Base-by-base conservation (phyloP, 352 stramenopile genomes). In the Phytophthora podocarpi region DNA sequence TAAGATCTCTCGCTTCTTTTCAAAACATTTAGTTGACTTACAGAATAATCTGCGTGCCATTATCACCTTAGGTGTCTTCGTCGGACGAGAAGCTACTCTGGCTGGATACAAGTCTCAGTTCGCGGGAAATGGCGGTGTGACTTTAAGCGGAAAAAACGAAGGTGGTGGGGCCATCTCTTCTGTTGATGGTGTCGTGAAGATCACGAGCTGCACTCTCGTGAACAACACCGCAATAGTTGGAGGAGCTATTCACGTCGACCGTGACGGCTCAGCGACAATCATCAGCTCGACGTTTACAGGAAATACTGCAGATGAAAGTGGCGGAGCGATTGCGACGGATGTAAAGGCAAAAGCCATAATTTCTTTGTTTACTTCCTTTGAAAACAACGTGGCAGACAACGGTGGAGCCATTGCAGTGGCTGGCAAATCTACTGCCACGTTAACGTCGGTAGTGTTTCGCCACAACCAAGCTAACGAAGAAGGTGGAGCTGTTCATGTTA, bases 111-210 rank as follows among this genome's bases (percentile, higher is more conserved):
- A 59, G 31, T 64, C 72, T 1, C 32, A 42, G 0, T 90, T 76
- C 40, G 23, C 58, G 0, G 54, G 45, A 10, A 90, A 90, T 45
- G 74, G 74, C 26, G 74, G 77, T 1, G 34, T 87, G 11, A 78
- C 67, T 0, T 35, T 54, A 0, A 84, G 74, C 6, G 81, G 81
- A 1, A 90, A 82, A 53, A 90, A 74, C 24, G 81, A 90, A 66
- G 68, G 37, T 1, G 81, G 81, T 4, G 81, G 81, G 1, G 81
- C 61, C 0, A 77, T 90, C n/a, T 65, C 73, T 11, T 40, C 59
- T 5, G 49, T 78, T 11, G 81, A 89, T 50, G 78, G 64, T 0
- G 48, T 47, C 10, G 43, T 87, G 11, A 60, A 71, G 1, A 42
- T 89, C 24, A 50, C 41, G 1, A 51, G 27, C 8, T 81, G 77